Conservation (phyloP, 208 protist species). For the Trypanosoma avium region DNA sequence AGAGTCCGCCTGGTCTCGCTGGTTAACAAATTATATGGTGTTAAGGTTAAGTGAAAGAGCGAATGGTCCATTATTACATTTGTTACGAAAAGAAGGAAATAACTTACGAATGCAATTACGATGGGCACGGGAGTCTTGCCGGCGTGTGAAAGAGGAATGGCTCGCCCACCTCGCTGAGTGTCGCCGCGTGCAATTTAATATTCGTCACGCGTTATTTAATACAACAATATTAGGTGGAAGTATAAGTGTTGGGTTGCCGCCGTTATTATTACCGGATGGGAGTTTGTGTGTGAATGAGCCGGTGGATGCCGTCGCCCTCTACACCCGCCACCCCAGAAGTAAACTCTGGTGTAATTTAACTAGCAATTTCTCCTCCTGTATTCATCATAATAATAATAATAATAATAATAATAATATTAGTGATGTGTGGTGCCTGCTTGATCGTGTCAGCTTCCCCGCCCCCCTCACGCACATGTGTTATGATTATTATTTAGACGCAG, state of each 20-base stretch:
- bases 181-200: conserved; percentile 20
- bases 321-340: not conserved
- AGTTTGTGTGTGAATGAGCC: conserved; percentile 24
- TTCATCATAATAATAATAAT: not conserved
- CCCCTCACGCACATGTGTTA: too few relatives aligned
- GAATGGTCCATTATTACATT: not conserved
- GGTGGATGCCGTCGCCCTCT: conserved; percentile 5
- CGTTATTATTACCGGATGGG: conserved; percentile 24
- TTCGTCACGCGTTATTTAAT: conserved; percentile 1
- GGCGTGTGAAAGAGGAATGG: conserved; percentile 8
- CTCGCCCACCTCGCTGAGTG: conserved; percentile 15
- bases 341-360: not conserved
- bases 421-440: too few relatives aligned
- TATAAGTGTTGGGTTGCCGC: not conserved
- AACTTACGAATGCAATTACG: conserved; percentile 3
- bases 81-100: conserved; percentile 3
- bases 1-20: conserved; percentile 8
- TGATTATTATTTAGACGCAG: too few relatives aligned
- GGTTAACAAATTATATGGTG: conserved; percentile 5
- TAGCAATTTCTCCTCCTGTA: not conserved
- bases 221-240: conserved; percentile 1
- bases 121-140: not conserved
- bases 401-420: not conserved
- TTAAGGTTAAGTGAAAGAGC: not conserved
- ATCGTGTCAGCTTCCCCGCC: too few relatives aligned